Percentiles rank a stretch among this genome's conserved stretches.
Conservation (phyloP, 306 rosid species). For the Gastrolobium villosum region DNA sequence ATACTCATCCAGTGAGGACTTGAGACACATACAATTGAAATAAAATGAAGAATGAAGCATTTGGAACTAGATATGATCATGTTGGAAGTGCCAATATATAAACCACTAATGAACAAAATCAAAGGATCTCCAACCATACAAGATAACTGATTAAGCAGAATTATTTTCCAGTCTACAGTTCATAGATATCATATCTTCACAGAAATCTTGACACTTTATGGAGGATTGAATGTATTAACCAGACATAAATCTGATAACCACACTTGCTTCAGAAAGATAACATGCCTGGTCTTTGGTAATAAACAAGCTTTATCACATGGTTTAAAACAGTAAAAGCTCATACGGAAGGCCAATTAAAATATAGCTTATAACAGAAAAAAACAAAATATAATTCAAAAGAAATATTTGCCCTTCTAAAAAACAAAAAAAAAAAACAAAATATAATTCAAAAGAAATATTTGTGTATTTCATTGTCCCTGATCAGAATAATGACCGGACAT, state of each 20-base stretch:
- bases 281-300: background rate
- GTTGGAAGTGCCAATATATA: constrained; percentile 11
- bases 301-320: constrained; percentile 8
- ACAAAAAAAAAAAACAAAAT: constrained; percentile 13
- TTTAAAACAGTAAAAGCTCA: constrained; percentile 7
- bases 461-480: constrained; percentile 5
- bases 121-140: constrained; percentile 30
- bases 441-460: constrained; percentile 13
- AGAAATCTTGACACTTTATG: constrained; percentile 32
- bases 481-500: constrained; percentile 26
- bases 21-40: constrained; percentile 42
- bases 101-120: constrained; percentile 38
- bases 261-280: constrained; percentile 12
- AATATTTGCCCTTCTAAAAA: too few relatives aligned
- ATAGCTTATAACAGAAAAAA: constrained; percentile 14
- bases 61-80: constrained; percentile 39
- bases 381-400: constrained; percentile 10
- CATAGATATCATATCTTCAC: constrained; percentile 21
- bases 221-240: constrained; percentile 25
- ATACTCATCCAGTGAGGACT: constrained; percentile 43
- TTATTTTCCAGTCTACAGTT: constrained; percentile 19
- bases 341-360: constrained; percentile 6
- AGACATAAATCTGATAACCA: constrained; percentile 27
- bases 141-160: constrained; percentile 16
- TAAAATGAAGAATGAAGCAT: constrained; percentile 45